Conservation (phyloP, 805 yeast genomes). For the Cyberlindnera suaveolens region DNA sequence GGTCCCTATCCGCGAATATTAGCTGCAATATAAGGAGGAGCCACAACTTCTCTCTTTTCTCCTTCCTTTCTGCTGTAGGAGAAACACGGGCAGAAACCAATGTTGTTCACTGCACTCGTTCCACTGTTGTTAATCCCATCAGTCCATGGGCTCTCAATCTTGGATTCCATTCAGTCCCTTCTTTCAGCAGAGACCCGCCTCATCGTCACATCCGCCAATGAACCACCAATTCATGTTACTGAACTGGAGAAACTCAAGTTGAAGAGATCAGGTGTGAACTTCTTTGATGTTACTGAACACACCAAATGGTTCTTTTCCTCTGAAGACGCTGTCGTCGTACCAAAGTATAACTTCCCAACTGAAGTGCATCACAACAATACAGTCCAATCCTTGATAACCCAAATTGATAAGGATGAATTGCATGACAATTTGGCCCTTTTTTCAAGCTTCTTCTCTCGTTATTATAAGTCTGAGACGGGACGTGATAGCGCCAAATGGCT, state of each 20-base stretch:
- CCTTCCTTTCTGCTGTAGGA: too few species aligned
- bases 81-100: too few species aligned
- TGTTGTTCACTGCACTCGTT: too few species aligned
- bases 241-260: conserved; percentile 41
- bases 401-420: conserved; percentile 43
- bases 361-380: conserved; percentile 29
- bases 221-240: conserved; percentile 24
- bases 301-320: conserved; percentile 14
- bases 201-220: conserved; percentile 13
- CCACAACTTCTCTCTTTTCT: too few species aligned
- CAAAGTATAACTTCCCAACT: conserved; percentile 45
- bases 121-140: neutral
- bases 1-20: too few species aligned
- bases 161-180: neutral
- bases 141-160: neutral
- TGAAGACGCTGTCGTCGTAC: conserved; percentile 19
- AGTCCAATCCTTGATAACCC: conserved; percentile 35
- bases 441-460: conserved; percentile 68
- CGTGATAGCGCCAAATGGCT: conserved; percentile 69
- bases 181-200: conserved; percentile 2
- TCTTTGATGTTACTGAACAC: conserved; percentile 59
- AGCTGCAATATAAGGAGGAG: too few species aligned
- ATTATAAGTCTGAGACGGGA: conserved; percentile 70
- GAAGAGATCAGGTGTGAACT: conserved; percentile 42
- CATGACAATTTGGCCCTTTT: conserved; percentile 51